These are phyloP conservation scores for Apophysomyces ossiformis DNA, from an alignment of 371 early-diverging fungal genomes.

Conservation along the genomic window DNA sequence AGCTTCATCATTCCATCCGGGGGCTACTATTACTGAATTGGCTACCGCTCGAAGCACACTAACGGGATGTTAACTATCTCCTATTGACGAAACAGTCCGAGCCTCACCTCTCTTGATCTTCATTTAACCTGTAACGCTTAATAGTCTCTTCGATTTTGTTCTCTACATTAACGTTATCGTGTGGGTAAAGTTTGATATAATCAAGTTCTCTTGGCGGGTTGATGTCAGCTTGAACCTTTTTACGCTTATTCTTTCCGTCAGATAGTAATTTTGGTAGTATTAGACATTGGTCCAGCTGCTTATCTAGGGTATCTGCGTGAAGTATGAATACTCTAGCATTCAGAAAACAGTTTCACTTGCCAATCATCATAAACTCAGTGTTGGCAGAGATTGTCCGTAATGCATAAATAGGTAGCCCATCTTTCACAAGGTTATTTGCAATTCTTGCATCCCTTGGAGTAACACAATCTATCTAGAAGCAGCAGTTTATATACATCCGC, in stretches of 20 bases:
- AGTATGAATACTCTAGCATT: background rate
- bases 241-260: slow-evolving; percentile 20
- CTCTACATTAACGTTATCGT: slow-evolving; percentile 53
- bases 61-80: no score
- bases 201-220: slow-evolving; percentile 29
- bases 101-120: slow-evolving; percentile 61
- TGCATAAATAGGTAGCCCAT: slow-evolving; percentile 49
- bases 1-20: slow-evolving; percentile 49
- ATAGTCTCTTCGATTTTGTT: slow-evolving; percentile 41
- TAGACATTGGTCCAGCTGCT: slow-evolving; percentile 46
- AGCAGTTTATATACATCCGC: background rate
- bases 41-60: slow-evolving; percentile 65
- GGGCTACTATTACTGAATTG: slow-evolving; percentile 52
- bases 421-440: slow-evolving; percentile 28
- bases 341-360: slow-evolving; percentile 21
- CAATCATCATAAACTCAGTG: slow-evolving; percentile 78
- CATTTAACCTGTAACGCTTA: slow-evolving; percentile 57
- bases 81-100: no score
- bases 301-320: slow-evolving; percentile 54
- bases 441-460: slow-evolving; percentile 48
- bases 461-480: slow-evolving; percentile 46
- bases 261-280: slow-evolving; percentile 46
- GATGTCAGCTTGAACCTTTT: slow-evolving; percentile 18
- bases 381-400: slow-evolving; percentile 70
- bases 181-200: slow-evolving; percentile 37